Evolutionary conservation across 2,329 filamentous ascomycete genomes (phyloP), one percentile per base, ranked within the genome.

Genomic region (Beauveria sp.): DNA sequence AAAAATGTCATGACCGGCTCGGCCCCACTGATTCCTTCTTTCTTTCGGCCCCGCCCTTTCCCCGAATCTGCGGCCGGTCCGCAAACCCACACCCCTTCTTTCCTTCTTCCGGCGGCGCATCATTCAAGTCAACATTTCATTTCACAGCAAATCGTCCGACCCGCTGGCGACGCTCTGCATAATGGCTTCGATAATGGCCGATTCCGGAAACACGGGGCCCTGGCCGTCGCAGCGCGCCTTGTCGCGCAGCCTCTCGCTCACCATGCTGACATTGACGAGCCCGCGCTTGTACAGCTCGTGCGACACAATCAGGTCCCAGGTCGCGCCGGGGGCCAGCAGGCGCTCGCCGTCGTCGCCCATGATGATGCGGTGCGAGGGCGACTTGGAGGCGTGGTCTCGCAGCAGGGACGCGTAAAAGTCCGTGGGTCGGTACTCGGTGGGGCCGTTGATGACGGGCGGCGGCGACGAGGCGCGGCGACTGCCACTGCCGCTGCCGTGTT

Each of bases 221-320:
- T 91, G 88, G 2, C 92, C 92, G 73, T 97, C 90, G 71, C 92
- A 96, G 68, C 87, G 85, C 20, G 91, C 90, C 68, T 84, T 77
- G 20, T 81, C 79, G 76, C 91, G 92, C 58, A 97, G 77, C 14
- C 86, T 80, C 69, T 94, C 89, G 71, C 88, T 92, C 37, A 97
- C 89, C 70, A 89, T 83, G 43, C 82, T 87, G 14, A 97, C 85
- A 72, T 97, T 90, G 28, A 97, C 87, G 22, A 90, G 78, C 0
- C 92, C 91, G 52, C 83, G 82, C 71, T 86, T 84, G 71, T 89
- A 96, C 9, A 92, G 75, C 7, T 90, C 85, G 72, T 96, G 91
- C 58, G 79, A 80, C 69, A 96, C 89, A 63, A 97, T 94, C 59
- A 92, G 79, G 68, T 97, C 92, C 93, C 93, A 97, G 0, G 92